Evolutionary conservation across 2,329 filamentous ascomycete species (phyloP), one percentile per base, ranked within the genome.

Genomic region (Monosporascus sp.): DNA sequence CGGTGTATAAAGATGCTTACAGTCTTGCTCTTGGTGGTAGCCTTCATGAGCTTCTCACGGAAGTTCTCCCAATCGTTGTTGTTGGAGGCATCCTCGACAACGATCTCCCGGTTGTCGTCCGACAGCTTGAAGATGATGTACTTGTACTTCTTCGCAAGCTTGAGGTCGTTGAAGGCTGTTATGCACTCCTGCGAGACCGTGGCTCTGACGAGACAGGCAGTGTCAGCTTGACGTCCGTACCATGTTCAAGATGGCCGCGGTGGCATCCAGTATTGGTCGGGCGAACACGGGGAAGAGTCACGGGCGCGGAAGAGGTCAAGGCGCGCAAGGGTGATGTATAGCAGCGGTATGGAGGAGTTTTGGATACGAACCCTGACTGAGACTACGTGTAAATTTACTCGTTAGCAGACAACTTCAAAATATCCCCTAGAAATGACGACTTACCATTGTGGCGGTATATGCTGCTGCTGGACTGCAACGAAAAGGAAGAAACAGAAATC

Each of bases 71-170:
- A 93, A 73, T 91, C 84, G 62, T 74, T 74, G 64, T 85, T 78
- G 57, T 75, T 75, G 55, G 85, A 88, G 52, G 83, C 79, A 71
- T 89, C 84, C 74, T 93, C 89, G 65, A 94, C 84, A 55, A 88
- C 85, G 70, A 94, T 91, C 75, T 90, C 74, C 75, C 87, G 90
- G 81, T 85, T 85, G 78, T 91, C 82, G 74, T 92, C 88, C 61
- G 85, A 87, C 70, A 94, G 84, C 81, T 91, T 91, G 86, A 83
- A 93, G 80, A 94, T 85, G 77, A 94, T 87, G 81, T 83, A 95
- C 77, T 91, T 92, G 78, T 84, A 80, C 78, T 84, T 85, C 76
- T 91, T 91, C 74, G 75, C 79, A 64, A 91, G 85, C 84, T 93
- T 93, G 62, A 93, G 82, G 64, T 92, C 86, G 74, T 92, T 91